These are phyloP conservation scores for Ambrosia trifida DNA, from an alignment of 129 eudicot genomes.

Conservation along the genomic window DNA sequence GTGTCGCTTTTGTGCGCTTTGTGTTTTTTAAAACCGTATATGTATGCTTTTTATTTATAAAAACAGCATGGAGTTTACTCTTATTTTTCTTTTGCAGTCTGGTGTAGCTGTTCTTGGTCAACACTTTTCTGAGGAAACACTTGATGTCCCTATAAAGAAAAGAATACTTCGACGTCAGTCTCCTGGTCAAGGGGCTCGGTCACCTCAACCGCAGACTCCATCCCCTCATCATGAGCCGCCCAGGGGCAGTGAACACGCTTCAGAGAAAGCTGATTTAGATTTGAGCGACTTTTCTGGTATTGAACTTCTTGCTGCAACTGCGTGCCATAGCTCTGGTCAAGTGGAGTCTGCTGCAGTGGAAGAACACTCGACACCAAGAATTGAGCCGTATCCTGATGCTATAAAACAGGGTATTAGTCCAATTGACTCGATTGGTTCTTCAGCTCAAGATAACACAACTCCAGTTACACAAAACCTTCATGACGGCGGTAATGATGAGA, in stretches of 20 bases:
- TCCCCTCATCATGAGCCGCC: constrained; percentile 19
- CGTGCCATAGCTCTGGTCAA: constrained; percentile 41
- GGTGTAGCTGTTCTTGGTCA: constrained; percentile 52
- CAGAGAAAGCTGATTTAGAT: constrained; percentile 23
- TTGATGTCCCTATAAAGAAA: constrained; percentile 79
- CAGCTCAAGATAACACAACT: constrained; percentile 30
- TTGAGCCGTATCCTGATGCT: constrained; percentile 27
- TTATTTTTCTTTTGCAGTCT: constrained; percentile 42
- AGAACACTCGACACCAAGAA: constrained; percentile 33
- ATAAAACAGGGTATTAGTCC: constrained; percentile 25
- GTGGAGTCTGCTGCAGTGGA: constrained; percentile 36
- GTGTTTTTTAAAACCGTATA: background rate
- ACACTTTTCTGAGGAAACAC: constrained; percentile 47
- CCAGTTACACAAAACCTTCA: constrained; percentile 23
- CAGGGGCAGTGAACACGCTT: constrained; percentile 8
- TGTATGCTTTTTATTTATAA: background rate
- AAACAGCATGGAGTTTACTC: background rate
- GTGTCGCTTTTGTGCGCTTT: too few species aligned
- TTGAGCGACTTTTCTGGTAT: constrained; percentile 68
- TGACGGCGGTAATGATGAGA: constrained; percentile 33
- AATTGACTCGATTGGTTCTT: constrained; percentile 22
- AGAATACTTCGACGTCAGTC: constrained; percentile 53
- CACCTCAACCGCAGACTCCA: constrained; percentile 38
- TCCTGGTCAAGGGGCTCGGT: constrained; percentile 35
- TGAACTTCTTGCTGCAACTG: constrained; percentile 70